Evolutionary conservation across 2,329 filamentous ascomycete genomes (phyloP).

Genomic region (Penicillium sp.): DNA sequence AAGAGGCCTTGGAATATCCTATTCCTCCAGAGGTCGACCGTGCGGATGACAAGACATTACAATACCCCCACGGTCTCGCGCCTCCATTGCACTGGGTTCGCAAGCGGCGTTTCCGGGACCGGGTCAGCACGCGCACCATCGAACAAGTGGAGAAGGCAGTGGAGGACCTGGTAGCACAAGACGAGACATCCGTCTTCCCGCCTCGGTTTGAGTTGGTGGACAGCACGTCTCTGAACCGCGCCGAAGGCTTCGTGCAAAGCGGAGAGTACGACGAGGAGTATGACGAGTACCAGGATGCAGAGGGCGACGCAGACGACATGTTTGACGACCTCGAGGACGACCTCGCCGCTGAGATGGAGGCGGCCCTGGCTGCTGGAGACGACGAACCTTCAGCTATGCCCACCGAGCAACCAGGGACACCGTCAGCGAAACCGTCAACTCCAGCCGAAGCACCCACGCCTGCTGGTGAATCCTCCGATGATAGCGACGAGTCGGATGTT

Average conservation of each 20-base stretch:
- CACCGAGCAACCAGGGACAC: constrained; percentile 31
- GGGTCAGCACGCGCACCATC: constrained; percentile 75
- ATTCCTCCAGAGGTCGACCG: constrained; percentile 66
- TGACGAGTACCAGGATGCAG: constrained; percentile 48
- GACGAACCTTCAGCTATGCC: constrained; percentile 27
- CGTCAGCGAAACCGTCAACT: constrained; percentile 31
- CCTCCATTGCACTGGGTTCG: constrained; percentile 83
- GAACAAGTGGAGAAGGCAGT: constrained; percentile 79
- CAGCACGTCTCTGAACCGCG: constrained; percentile 44
- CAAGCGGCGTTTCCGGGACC: constrained; percentile 76
- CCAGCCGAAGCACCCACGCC: constrained; percentile 20
- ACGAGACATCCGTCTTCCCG: constrained; percentile 55
- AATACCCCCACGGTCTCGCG: constrained; percentile 80
- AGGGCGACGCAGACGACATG: constrained; percentile 46
- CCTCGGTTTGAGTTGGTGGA: constrained; percentile 64
- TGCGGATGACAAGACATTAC: constrained; percentile 55
- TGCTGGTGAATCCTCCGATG: constrained; percentile 40
- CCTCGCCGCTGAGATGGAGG: constrained; percentile 44
- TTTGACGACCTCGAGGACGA: constrained; percentile 40
- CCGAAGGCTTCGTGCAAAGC: constrained; percentile 41
- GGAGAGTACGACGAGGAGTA: constrained; percentile 48
- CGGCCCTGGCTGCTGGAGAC: constrained; percentile 40
- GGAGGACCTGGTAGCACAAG: constrained; percentile 65
- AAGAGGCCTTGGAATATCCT: constrained; percentile 62
- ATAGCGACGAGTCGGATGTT: constrained; percentile 37